Evolutionary conservation across 257 asterid species (phyloP), one percentile per base, ranked within the genome.

Genomic region (Solanum chaucha): DNA sequence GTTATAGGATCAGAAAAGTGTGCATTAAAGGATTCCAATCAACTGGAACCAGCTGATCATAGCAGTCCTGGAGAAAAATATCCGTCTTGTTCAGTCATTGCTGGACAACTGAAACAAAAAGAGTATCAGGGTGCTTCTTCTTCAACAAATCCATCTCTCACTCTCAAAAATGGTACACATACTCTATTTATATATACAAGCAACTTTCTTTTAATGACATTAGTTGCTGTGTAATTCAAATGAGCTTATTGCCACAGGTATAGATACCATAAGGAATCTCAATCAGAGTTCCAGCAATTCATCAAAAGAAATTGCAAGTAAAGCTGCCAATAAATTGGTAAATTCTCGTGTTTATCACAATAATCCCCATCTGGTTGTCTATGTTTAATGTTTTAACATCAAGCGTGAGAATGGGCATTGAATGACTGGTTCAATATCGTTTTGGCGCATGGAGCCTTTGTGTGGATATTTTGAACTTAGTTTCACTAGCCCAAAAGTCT

Each of bases 201-300:
- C 36, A 15, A 32, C 82, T 34, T 86, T 15, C 13, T 78, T 38
- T 55, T 51, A 41, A 46, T 15, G 65, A 55, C 35, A 67, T 59
- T 55, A 22, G 59, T 12, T 74, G 83, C 55, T 74, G 67, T 61
- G 64, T 58, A 34, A 61, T 83, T 65, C 41, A 65, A 71, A 38
- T 87, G 68, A 65, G 55, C 72, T 40, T 87, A 40, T 82, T 85
- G 2, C 40, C 38, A 74, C 88, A 90, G 94, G 93, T 86, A 73
- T 88, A 24, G 80, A 75, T 58, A 36, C 77, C 4, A 35, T 72
- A 65, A 86, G 84, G 35, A 85, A 51, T 87, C 51, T 24, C 81
- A 84, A 58, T 86, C 87, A 86, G 88, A 65, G 81, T 64, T 64
- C 74, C 71, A 83, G 55, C 87, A 90, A 83, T 72, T 72, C 86